phyloP scores from a whole-genome alignment of 139 green algal species.

The Dunaliella primolecta region DNA sequence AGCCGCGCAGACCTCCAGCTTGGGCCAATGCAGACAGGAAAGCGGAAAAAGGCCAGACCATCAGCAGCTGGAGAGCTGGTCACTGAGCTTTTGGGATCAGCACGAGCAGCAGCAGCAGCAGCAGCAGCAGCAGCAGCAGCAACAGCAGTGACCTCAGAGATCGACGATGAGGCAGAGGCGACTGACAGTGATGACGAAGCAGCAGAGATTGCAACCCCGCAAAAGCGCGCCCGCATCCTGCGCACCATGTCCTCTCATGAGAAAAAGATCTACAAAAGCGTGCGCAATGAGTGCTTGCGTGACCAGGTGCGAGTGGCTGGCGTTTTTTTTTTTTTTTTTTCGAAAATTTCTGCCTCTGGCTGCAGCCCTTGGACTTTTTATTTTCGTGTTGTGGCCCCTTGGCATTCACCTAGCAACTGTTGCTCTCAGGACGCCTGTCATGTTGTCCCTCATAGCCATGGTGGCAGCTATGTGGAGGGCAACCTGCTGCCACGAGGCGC shows the following conservation, averaged over 20 bases:
- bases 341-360: background rate
- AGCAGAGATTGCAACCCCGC: background rate
- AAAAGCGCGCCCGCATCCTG: background rate
- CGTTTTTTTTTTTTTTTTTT: background rate
- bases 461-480: background rate
- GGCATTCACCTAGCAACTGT: background rate
- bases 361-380: background rate
- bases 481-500: background rate
- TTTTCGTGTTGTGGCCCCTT: background rate
- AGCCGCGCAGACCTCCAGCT: constrained; percentile 19
- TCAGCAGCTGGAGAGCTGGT: background rate
- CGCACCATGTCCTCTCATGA: background rate
- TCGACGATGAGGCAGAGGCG: background rate
- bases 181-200: background rate
- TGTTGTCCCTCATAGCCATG: background rate
- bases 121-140: constrained; percentile 1
- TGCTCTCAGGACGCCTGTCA: background rate
- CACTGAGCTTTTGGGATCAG: background rate
- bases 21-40: constrained; percentile 17
- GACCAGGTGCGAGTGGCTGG: background rate
- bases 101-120: background rate
- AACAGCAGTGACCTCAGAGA: background rate
- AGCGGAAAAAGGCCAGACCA: background rate
- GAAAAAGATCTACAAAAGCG: background rate
- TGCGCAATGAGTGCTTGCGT: background rate